These are phyloP conservation scores for Aspergillus cristatus DNA, from an alignment of 495 filamentous ascomycete species.

Conservation along the genomic window DNA sequence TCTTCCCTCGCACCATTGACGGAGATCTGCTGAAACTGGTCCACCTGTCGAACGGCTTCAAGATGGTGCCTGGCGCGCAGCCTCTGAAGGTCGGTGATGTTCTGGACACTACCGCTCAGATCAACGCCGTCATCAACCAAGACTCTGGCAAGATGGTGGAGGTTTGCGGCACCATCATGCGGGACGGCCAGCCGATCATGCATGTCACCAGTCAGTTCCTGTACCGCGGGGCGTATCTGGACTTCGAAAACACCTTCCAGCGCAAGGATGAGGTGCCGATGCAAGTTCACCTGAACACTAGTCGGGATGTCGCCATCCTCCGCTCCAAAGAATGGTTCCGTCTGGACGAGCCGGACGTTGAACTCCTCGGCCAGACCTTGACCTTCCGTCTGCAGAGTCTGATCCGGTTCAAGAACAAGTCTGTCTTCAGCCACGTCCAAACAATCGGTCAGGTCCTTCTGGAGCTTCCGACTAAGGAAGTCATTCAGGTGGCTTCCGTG, in stretches of 20 bases:
- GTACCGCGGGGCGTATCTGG: slow-evolving; percentile 84
- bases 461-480: slow-evolving; percentile 93
- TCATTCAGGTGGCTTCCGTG: slow-evolving; percentile 91
- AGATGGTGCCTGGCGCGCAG: slow-evolving; percentile 93
- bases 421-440: slow-evolving; percentile 84
- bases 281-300: slow-evolving; percentile 77
- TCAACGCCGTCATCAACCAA: slow-evolving; percentile 97
- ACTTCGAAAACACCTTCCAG: slow-evolving; percentile 97
- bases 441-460: slow-evolving; percentile 88
- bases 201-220: slow-evolving; percentile 97
- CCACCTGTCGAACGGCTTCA: slow-evolving; percentile 92
- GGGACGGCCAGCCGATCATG: slow-evolving; percentile 86
- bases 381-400: slow-evolving; percentile 93
- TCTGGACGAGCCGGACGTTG: slow-evolving; percentile 67
- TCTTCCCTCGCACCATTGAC: slow-evolving; percentile 91
- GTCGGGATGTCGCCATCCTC: slow-evolving; percentile 86
- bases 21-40: slow-evolving; percentile 92
- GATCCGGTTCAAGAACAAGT: slow-evolving; percentile 89
- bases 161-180: slow-evolving; percentile 89
- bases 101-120: slow-evolving; percentile 85
- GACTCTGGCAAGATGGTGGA: slow-evolving; percentile 99
- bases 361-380: slow-evolving; percentile 82
- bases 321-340: slow-evolving; percentile 96
- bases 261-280: slow-evolving; percentile 93
- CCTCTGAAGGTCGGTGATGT: slow-evolving; percentile 91